These are phyloP conservation scores for Solanum habrochaites DNA, from an alignment of 257 asterid genomes.

Conservation along the genomic window DNA sequence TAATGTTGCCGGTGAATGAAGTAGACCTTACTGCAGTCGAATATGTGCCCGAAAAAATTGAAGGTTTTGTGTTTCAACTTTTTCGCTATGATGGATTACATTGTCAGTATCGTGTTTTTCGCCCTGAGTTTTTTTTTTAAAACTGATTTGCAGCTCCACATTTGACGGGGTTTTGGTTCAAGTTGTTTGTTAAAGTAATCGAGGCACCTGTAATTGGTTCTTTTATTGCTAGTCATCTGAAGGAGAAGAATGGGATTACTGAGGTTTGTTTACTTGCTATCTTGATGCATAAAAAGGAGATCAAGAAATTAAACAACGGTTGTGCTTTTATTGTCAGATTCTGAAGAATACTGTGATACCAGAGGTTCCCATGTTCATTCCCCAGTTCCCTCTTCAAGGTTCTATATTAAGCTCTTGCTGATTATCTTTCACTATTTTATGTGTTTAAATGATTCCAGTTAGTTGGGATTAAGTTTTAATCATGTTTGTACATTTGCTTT, in stretches of 20 bases:
- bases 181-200: background rate
- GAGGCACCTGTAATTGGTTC: background rate
- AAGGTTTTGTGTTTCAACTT: background rate
- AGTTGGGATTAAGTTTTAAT: background rate
- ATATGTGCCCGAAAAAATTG: background rate
- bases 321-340: background rate
- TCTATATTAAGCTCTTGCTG: background rate
- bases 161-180: constrained; percentile 1
- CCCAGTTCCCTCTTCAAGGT: constrained; percentile 5
- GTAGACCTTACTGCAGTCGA: background rate
- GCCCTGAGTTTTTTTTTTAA: background rate
- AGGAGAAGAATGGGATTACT: background rate
- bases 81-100: background rate
- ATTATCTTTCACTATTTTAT: background rate
- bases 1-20: background rate
- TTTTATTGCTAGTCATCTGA: background rate
- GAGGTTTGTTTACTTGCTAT: background rate
- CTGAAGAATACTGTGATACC: constrained; percentile 1
- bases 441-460: background rate
- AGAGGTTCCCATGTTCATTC: constrained; percentile 7
- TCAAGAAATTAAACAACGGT: background rate
- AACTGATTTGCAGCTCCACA: constrained; percentile 1
- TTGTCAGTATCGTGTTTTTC: background rate
- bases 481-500: background rate
- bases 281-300: background rate